These are phyloP conservation scores for Salix arbutifolia DNA, from an alignment of 345 rosid genomes.

Conservation along the genomic window DNA sequence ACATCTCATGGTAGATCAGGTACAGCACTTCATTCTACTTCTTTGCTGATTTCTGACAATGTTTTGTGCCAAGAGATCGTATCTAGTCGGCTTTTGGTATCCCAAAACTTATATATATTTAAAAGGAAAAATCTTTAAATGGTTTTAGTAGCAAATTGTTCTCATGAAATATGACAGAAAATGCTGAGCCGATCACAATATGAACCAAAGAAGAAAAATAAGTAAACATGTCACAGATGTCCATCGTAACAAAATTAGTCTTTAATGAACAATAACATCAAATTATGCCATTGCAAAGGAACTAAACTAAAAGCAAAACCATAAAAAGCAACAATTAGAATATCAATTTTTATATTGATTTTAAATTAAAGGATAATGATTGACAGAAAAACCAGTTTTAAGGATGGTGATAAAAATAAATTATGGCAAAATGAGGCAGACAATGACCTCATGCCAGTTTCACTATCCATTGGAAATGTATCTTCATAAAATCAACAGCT, in stretches of 20 bases:
- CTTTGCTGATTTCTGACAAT: neutral
- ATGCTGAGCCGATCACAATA: neutral
- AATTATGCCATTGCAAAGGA: neutral
- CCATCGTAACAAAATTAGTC: neutral
- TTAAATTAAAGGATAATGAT: neutral
- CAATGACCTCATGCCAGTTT: neutral
- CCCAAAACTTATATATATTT: neutral
- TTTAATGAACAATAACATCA: neutral
- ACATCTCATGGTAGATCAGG: neutral
- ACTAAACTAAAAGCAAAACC: neutral
- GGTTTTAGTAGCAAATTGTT: neutral
- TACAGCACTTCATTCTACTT: neutral
- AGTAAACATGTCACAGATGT: neutral
- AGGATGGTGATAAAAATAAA: neutral
- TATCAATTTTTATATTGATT: neutral
- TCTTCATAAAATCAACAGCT: neutral
- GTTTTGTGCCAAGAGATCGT: neutral
- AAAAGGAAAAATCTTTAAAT: neutral
- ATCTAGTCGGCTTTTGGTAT: neutral
- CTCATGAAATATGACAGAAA: neutral
- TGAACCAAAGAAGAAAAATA: neutral
- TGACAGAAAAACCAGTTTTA: neutral
- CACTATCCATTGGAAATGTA: neutral
- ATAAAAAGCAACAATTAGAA: neutral
- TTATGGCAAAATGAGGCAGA: neutral